Evolutionary conservation across 768 basidiomycete species (phyloP).

Genomic region (Cyathus striatus): DNA sequence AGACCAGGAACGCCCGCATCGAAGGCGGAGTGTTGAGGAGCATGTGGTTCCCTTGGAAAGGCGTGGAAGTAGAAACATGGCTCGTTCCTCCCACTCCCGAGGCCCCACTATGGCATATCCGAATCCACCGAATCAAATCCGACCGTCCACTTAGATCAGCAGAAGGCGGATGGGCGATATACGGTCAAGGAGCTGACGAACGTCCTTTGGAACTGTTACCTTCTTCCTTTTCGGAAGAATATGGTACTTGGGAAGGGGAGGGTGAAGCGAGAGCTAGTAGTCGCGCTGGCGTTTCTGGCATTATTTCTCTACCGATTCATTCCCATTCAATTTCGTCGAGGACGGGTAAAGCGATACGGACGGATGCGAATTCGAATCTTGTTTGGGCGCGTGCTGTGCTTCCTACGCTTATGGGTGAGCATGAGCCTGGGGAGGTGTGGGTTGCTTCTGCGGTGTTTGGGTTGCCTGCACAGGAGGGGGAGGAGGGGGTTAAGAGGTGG

Average conservation of each 20-base stretch:
- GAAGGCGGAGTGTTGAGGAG: constrained; percentile 55
- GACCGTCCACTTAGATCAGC: constrained; percentile 49
- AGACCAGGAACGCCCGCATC: constrained; percentile 55
- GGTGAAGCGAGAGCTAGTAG: constrained; percentile 49
- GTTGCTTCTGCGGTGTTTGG: constrained; percentile 65
- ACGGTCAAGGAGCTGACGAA: constrained; percentile 59
- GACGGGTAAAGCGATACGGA: constrained; percentile 42
- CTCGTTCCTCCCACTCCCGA: constrained; percentile 56
- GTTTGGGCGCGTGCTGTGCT: constrained; percentile 64
- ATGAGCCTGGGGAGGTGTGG: constrained; percentile 43
- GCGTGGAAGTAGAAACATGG: constrained; percentile 72
- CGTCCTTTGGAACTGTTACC: constrained; percentile 56
- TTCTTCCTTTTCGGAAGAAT: constrained; percentile 34
- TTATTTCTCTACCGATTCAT: constrained; percentile 49
- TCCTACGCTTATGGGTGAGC: constrained; percentile 53
- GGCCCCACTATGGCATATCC: constrained; percentile 63
- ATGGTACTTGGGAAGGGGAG: constrained; percentile 45
- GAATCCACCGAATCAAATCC: constrained; percentile 58
- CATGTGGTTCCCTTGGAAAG: constrained; percentile 74
- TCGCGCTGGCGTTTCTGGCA: constrained; percentile 57
- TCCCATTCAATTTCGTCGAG: constrained; percentile 16
- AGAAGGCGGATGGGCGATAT: constrained; percentile 69
- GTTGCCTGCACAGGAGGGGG: too few relatives aligned
- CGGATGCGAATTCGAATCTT: constrained; percentile 71
- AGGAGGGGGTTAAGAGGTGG: too few relatives aligned